Base-by-base conservation (phyloP, 331 rosid species). In the Malus hybrid region DNA sequence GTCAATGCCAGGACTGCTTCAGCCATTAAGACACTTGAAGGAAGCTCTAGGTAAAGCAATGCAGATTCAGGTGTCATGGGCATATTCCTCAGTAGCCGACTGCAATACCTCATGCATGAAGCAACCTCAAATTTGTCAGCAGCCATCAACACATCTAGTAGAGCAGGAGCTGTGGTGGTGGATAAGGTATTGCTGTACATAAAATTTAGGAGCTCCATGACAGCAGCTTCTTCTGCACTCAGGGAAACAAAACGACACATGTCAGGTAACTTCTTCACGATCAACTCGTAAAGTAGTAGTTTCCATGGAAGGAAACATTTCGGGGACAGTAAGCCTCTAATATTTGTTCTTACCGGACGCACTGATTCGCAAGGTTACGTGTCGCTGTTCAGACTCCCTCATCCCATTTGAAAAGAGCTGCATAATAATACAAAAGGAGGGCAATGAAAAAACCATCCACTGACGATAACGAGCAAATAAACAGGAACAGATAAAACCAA, bases 41-140 rank as follows among this genome's bases (percentile, higher is more conserved):
- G 98, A 70, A 93, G 98, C 68, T 93, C 98, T 26, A 91, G 82
- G 77, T 89, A 93, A 56, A 91, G 91, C 88, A 93, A 86, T 46
- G 98, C 98, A 76, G 96, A 93, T 58, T 91, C 96, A 10, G 98
- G 94, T 33, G 97, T 89, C 98, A 93, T 93, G 61, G 92, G 65
- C 72, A 84, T 71, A 72, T 83, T 88, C 60, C 96, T 87, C 83
- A 93, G 71, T 50, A 88, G 76, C 28, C 85, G 77, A 78, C 97
- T 91, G 80, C 98, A 93, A 66, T 88, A 69, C 79, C 96, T 87
- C 98, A 93, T 93, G 86, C 98, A 93, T 39, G 98, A 93, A 66
- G 97, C 93, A 55, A 93, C 98, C 84, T 93, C 93, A 86, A 91
- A 93, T 77, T 91, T 93, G 81, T 93, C 98, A 19, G 98, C 98